Evolutionary conservation across 768 basidiomycete genomes (phyloP), one percentile per base, ranked within the genome.

Genomic region (Tricholomella constricta): DNA sequence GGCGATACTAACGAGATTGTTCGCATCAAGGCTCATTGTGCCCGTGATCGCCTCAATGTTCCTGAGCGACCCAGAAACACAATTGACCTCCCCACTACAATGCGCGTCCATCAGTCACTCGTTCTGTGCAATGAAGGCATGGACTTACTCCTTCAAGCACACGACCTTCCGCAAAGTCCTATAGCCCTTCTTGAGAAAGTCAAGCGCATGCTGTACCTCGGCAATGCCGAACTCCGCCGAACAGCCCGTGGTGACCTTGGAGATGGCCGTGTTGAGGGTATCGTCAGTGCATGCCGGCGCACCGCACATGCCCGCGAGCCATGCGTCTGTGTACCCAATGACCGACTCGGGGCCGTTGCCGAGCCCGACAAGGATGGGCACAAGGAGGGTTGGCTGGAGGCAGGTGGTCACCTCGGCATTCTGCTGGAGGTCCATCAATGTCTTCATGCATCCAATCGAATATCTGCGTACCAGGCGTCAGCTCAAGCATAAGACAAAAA

Each of bases 131-230:
- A 37, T 23, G 35, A 23, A 19, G 14, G 10, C 31, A 23, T 42
- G 23, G 2, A 71, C 80, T 61, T 52, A 86, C 85, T 85, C 81
- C 49, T 79, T 72, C 62, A 85, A 65, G 60, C 85, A 87, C 4
- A 64, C 72, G 8, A 81, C 62, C 54, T 80, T 60, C 41, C 84
- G 73, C 12, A 69, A 66, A 11, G 76, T 69, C 6, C 82, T 78
- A 60, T 84, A 88, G 19, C 62, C 66, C 32, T 55, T 46, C 56
- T 80, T 69, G 8, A 80, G 75, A 19, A 68, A 53, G 27, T 59
- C 55, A 35, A 69, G 63, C 6, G 65, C 57, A 17, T 57, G 51
- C 12, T 60, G 46, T 9, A 66, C 41, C 15, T 60, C 63, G 8
- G 62, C 20, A 20, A 60, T 52, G 12, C 55, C 38, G 19, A 81